Conservation (phyloP, 371 early-diverging fungal species). For the Rhizopus microsporus region DNA sequence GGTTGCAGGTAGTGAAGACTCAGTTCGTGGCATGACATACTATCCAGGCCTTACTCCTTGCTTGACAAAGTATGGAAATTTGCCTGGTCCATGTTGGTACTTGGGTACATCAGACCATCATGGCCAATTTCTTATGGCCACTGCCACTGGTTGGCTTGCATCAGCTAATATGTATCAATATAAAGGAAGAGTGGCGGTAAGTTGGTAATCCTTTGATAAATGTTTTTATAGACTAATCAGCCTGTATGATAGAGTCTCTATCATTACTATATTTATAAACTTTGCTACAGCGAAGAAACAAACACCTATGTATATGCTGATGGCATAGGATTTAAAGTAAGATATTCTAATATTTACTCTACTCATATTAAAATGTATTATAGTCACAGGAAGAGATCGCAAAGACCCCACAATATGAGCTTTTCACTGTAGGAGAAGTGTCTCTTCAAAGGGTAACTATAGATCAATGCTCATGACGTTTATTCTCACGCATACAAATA, state of each 20-base stretch:
- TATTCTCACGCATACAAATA: background rate
- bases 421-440: slow-evolving; percentile 14
- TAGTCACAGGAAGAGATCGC: slow-evolving; percentile 7
- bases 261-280: slow-evolving; percentile 11
- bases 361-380: background rate
- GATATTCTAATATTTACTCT: background rate
- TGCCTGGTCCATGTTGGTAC: slow-evolving; percentile 15
- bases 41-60: background rate
- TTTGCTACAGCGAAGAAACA: slow-evolving; percentile 17
- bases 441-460: slow-evolving; percentile 15
- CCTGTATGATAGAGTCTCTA: background rate
- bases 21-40: background rate
- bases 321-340: slow-evolving; percentile 17
- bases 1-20: slow-evolving; percentile 6
- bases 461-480: background rate
- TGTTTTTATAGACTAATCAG: background rate
- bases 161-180: slow-evolving; percentile 12
- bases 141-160: slow-evolving; percentile 17
- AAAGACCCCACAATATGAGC: slow-evolving; percentile 7
- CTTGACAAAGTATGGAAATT: background rate
- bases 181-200: slow-evolving; percentile 9
- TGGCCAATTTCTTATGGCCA: slow-evolving; percentile 7
- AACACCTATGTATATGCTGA: slow-evolving; percentile 20
- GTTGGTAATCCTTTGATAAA: background rate
- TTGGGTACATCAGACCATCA: slow-evolving; percentile 19